A percentile compares a stretch with the other conserved stretches of the same genome.
These are phyloP conservation scores for Rhizopogon salebrosus DNA, from an alignment of 768 basidiomycete species.

Conservation along the genomic window DNA sequence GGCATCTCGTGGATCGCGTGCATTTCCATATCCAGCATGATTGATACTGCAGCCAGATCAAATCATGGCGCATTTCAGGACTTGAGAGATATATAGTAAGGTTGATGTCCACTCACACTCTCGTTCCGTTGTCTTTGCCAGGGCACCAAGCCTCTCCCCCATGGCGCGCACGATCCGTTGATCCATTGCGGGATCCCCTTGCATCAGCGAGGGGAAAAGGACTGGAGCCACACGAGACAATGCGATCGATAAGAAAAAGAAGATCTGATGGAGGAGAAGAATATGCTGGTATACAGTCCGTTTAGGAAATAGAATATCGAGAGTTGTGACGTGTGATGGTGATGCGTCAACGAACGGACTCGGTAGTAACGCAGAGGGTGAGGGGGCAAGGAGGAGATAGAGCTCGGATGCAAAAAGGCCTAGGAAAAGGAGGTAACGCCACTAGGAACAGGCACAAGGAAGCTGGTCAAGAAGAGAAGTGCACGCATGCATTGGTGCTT, in stretches of 20 bases:
- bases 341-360: slow-evolving; percentile 20
- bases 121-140: slow-evolving; percentile 43
- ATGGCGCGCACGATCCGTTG: slow-evolving; percentile 28
- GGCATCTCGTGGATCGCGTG: slow-evolving; percentile 42
- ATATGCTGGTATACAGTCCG: slow-evolving; percentile 76
- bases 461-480: slow-evolving; percentile 7
- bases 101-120: slow-evolving; percentile 38
- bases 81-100: neutral
- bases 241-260: slow-evolving; percentile 69
- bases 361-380: slow-evolving; percentile 29
- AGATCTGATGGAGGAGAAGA: slow-evolving; percentile 70
- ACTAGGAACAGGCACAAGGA: slow-evolving; percentile 37
- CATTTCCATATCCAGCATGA: slow-evolving; percentile 49
- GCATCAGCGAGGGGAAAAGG: slow-evolving; percentile 40
- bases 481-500: slow-evolving; percentile 26
- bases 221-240: slow-evolving; percentile 67
- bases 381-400: slow-evolving; percentile 57
- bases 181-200: slow-evolving; percentile 22
- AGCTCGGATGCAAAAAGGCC: slow-evolving; percentile 59
- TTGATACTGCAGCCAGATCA: slow-evolving; percentile 32
- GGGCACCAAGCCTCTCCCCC: slow-evolving; percentile 37
- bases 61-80: neutral
- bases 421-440: slow-evolving; percentile 76
- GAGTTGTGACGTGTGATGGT: slow-evolving; percentile 19
- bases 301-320: slow-evolving; percentile 48